Base-by-base conservation (phyloP, 2,329 filamentous ascomycete species). In the Verticillium nonalfalfae region DNA sequence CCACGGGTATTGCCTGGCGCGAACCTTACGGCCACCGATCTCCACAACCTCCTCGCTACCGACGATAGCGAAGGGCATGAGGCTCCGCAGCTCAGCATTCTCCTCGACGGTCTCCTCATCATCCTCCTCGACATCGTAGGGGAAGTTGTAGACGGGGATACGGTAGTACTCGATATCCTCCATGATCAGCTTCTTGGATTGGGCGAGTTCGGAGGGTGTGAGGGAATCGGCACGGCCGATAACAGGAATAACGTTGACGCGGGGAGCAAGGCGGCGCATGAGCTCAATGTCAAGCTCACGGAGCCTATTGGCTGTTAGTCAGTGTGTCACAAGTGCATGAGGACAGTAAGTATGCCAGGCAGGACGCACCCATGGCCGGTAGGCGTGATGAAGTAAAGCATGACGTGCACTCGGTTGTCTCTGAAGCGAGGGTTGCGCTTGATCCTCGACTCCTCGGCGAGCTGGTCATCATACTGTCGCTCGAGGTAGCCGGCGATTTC, bases 371-470 rank as follows among this genome's bases (percentile, higher is more conserved):
- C 93, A 77, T 97, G 93, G 71, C 95, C 95, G 65, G 95, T 99
- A 56, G 95, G 95, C 67, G 95, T 96, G 83, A 99, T 98, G 79
- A 99, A 99, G 85, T 99, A 99, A 71, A 99, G 89, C 76, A 99
- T 88, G 69, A 93, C 95, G 75, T 99, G 95, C 57, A 99, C 92
- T 81, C 95, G 91, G 82, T 99, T 98, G 81, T 99, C 95, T 74
- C 95, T 90, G 90, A 99, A 99, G 74, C 95, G 90, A 71, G 95
- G 95, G 83, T 99, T 99, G 93, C 95, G 95, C 91, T 99, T 99
- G 85, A 99, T 99, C 83, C 95, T 92, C 72, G 95, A 98, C 83
- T 99, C 95, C 82, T 98, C 94, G 65, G 95, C 94, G 71, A 99
- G 86, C 84, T 99, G 98, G 76, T 98, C 93, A 79, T 99, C 95